Percentiles rank a stretch among this genome's conserved stretches.
phyloP scores from a whole-genome alignment of 176 grass and related monocot genomes.

The Raddia guianensis region DNA sequence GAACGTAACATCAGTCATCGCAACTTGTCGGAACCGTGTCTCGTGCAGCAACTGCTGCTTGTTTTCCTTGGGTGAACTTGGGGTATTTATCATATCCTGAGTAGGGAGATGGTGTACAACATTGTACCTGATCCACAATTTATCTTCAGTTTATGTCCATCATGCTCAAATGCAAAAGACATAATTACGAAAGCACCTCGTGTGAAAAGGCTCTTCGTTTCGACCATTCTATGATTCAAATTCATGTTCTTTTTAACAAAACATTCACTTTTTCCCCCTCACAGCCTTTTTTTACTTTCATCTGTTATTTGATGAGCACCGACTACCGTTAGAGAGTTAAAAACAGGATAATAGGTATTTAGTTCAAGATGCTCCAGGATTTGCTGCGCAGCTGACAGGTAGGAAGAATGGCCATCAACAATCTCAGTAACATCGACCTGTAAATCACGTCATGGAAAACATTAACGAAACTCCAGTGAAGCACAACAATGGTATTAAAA shows the following conservation, averaged over 20 bases:
- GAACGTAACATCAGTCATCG: neutral
- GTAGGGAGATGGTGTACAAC: too few species aligned
- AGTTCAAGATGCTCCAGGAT: conserved; percentile 80
- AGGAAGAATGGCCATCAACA: conserved; percentile 80
- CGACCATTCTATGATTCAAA: too few species aligned
- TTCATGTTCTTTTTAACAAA: neutral
- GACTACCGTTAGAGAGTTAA: conserved; percentile 5
- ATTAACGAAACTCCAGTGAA: neutral
- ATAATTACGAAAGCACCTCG: too few species aligned
- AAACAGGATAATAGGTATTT: conserved; percentile 83
- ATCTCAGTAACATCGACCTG: conserved; percentile 77
- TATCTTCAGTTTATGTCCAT: too few species aligned
- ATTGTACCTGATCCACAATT: too few species aligned
- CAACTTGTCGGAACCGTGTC: neutral
- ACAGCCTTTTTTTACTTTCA: neutral
- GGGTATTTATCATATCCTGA: neutral
- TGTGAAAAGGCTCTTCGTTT: too few species aligned
- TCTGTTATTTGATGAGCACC: neutral
- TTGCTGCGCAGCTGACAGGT: conserved; percentile 50
- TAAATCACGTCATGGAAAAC: conserved; percentile 5
- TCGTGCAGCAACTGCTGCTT: neutral
- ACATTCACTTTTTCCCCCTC: conserved; percentile 14
- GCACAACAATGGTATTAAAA: neutral
- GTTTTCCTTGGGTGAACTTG: neutral
- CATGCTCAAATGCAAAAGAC: too few species aligned